These are phyloP conservation scores for Dendrothele bispora DNA, from an alignment of 768 basidiomycete species.

Conservation along the genomic window DNA sequence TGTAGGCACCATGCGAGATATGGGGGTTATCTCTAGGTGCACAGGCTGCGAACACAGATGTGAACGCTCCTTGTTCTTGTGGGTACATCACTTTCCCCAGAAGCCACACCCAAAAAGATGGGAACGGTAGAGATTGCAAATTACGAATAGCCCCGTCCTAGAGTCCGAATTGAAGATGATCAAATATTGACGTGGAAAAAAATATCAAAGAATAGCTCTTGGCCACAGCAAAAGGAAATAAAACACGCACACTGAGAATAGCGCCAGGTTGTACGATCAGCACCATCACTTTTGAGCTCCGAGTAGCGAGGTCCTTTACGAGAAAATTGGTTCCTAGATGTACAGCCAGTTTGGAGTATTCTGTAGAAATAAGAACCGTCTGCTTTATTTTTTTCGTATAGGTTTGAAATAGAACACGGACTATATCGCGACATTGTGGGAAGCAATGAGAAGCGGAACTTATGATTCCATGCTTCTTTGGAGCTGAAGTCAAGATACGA, in stretches of 20 bases:
- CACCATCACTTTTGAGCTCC: conserved; percentile 2
- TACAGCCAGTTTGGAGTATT: conserved; percentile 12
- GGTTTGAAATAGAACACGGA: no score
- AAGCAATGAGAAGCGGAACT: not conserved
- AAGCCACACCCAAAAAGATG: conserved; percentile 23
- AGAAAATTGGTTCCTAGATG: conserved; percentile 24
- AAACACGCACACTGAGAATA: conserved; percentile 8
- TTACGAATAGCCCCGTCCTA: conserved; percentile 19
- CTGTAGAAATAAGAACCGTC: not conserved
- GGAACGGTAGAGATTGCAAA: conserved; percentile 16
- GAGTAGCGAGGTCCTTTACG: conserved; percentile 15
- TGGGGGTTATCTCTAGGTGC: conserved; percentile 8
- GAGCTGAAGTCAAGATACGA: conserved; percentile 14
- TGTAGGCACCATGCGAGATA: not conserved
- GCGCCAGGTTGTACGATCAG: not conserved
- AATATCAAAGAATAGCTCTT: not conserved
- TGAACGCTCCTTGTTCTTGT: conserved; percentile 19
- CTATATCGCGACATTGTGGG: not conserved
- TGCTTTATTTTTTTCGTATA: no score
- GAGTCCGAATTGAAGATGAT: not conserved
- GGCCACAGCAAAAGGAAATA: conserved; percentile 7
- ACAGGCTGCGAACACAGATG: conserved; percentile 18
- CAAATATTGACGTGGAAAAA: no score
- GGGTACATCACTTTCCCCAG: conserved; percentile 21
- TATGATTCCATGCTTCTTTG: conserved; percentile 19